Evolutionary conservation across 805 yeast genomes (phyloP), one percentile per base, ranked within the genome.

Genomic region (Wickerhamiella parazyma): DNA sequence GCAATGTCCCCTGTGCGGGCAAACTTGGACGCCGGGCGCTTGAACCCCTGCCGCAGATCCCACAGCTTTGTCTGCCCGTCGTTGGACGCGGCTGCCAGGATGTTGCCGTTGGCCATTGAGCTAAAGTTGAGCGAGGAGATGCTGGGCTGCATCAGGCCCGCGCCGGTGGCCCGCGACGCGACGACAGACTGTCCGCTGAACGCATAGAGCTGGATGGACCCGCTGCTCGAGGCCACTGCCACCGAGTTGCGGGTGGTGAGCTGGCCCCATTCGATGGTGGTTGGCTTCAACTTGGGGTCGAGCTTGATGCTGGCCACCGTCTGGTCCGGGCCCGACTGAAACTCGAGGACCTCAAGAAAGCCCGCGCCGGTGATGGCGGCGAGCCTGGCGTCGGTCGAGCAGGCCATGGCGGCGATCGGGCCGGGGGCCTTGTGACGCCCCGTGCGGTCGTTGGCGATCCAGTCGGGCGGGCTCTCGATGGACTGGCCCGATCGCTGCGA

Each of bases 11-110:
- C 74, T 38, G 76, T 76, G 14, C 80, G 75, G 41, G 64, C 62
- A 47, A 80, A 69, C 7, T 75, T 69, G 41, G 68, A 40, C 49
- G 18, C 64, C 75, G 52, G 64, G 71, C 35, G 45, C 36, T 8
- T 39, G 74, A 71, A 42, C 71, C 66, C 48, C 69, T 43, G 51
- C 2, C 96, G 66, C 19, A 84, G 66, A 57, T 87, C 97, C 96
- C 95, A 87, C 1, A 85, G 59, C 42, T 78, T 71, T 9, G 82
- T 74, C 41, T 73, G 75, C 0, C 95, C 95, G 50, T 80, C 84
- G 29, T 70, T 71, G 21, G 83, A 80, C 1, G 93, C 95, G 2
- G 85, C 70, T 0, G 82, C 76, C 2, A 87, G 62, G 4, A 78
- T 48, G 48, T 76, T 62, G 0, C 75, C 61, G 45, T 72, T 65